These are phyloP conservation scores for Candida berthetii DNA, from an alignment of 805 yeast species.

Conservation along the genomic window DNA sequence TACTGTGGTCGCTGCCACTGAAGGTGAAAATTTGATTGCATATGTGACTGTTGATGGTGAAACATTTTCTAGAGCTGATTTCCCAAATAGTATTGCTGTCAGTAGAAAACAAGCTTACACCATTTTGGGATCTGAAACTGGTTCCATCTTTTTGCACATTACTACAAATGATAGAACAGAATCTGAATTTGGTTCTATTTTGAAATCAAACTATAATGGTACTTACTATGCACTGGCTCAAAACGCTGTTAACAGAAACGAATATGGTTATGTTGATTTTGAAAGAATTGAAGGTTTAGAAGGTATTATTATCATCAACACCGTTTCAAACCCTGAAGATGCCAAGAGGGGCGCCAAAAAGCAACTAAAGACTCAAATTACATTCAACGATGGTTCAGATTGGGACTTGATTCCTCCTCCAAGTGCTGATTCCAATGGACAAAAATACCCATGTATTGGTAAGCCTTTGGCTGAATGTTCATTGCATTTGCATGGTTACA, in stretches of 20 bases:
- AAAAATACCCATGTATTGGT: constrained; percentile 46
- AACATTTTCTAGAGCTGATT: constrained; percentile 69
- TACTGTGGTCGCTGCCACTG: constrained; percentile 62
- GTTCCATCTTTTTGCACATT: constrained; percentile 77
- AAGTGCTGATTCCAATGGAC: constrained; percentile 50
- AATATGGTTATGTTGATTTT: constrained; percentile 76
- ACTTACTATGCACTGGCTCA: constrained; percentile 73
- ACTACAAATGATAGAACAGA: constrained; percentile 50
- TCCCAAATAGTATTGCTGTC: constrained; percentile 65
- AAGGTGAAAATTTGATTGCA: constrained; percentile 51
- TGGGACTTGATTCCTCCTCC: constrained; percentile 79
- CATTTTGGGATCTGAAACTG: constrained; percentile 64
- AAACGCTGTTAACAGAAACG: constrained; percentile 71
- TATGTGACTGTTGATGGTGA: constrained; percentile 76
- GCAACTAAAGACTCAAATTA: constrained; percentile 60
- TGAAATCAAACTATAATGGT: constrained; percentile 90
- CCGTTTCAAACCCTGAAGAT: constrained; percentile 49
- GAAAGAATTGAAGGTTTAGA: constrained; percentile 80
- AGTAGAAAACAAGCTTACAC: constrained; percentile 71
- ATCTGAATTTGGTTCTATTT: constrained; percentile 66
- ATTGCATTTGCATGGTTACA: constrained; percentile 82
- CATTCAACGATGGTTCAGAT: constrained; percentile 88
- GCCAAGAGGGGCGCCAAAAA: constrained; percentile 42
- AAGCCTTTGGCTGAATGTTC: constrained; percentile 57
- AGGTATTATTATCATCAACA: constrained; percentile 74